Evolutionary conservation across 108 stramenopile species (phyloP).

Genomic region (Aureococcus anophagefferens): DNA sequence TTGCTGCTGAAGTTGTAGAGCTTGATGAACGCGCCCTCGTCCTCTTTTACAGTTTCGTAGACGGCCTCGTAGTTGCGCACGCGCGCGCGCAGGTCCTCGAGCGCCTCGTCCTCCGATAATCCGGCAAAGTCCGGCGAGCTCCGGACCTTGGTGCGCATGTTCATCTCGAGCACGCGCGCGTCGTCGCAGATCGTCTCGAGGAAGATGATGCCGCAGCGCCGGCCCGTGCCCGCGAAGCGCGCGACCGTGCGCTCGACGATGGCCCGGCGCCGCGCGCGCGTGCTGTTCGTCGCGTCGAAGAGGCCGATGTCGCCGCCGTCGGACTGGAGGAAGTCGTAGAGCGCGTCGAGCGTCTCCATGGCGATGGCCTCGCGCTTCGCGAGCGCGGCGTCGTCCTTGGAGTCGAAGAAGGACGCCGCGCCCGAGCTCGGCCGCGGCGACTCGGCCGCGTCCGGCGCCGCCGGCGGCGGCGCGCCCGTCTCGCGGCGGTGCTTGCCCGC

Average conservation of each 20-base stretch:
- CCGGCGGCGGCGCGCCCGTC: no score
- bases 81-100: conserved; percentile 6
- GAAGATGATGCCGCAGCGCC: conserved; percentile 1
- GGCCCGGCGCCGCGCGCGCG: neutral
- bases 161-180: conserved; percentile 1
- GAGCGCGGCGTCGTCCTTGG: neutral
- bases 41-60: conserved; percentile 9
- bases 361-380: conserved; percentile 5
- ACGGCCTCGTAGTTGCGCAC: conserved; percentile 4
- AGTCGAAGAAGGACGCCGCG: conserved; percentile 6
- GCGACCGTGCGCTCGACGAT: neutral
- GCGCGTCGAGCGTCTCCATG: neutral
- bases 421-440: no score
- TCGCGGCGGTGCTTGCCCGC: conserved; percentile 13
- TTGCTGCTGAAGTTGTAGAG: conserved; percentile 12
- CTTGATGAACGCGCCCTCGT: conserved; percentile 16
- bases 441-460: neutral
- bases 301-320: conserved; percentile 6
- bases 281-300: conserved; percentile 22
- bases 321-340: neutral
- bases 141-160: conserved; percentile 10
- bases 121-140: conserved; percentile 18
- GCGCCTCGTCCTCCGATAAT: conserved; percentile 5
- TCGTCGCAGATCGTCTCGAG: conserved; percentile 18
- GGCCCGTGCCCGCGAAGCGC: neutral